Percentiles rank a stretch among this genome's conserved stretches.
phyloP scores from a whole-genome alignment of 768 basidiomycete species.

The Amanita muscaria region DNA sequence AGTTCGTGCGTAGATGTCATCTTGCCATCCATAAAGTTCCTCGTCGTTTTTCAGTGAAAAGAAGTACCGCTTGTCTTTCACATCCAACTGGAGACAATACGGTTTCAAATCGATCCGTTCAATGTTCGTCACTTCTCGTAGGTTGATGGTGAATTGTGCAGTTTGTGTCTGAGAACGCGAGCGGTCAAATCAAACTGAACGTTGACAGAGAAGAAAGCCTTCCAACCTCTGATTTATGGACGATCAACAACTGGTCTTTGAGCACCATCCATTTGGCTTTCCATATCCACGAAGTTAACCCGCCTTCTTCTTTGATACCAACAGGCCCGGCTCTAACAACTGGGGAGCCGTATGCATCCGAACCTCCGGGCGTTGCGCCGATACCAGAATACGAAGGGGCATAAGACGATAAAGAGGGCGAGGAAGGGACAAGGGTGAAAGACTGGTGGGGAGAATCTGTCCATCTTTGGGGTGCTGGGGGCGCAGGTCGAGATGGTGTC shows the following conservation, averaged over 20 bases:
- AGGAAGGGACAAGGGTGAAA: conserved; percentile 41
- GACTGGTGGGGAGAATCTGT: conserved; percentile 33
- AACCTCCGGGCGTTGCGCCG: conserved; percentile 66
- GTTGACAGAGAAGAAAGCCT: background rate
- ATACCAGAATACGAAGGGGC: conserved; percentile 68
- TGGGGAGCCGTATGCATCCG: conserved; percentile 27
- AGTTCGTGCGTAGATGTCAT: conserved; percentile 89
- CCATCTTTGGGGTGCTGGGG: conserved; percentile 53
- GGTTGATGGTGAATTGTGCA: conserved; percentile 50
- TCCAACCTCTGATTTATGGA: conserved; percentile 86
- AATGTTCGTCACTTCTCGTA: conserved; percentile 77
- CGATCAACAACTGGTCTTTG: conserved; percentile 64
- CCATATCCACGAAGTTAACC: conserved; percentile 88
- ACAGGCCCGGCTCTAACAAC: conserved; percentile 66
- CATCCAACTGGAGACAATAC: conserved; percentile 84
- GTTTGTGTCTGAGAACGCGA: conserved; percentile 42
- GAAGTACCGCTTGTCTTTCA: conserved; percentile 74
- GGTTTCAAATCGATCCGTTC: conserved; percentile 92
- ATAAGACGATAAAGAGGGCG: conserved; percentile 53
- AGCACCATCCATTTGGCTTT: conserved; percentile 85
- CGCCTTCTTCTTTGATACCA: conserved; percentile 82
- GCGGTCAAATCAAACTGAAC: conserved; percentile 11
- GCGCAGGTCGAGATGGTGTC: conserved; percentile 73
- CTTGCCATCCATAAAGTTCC: conserved; percentile 97
- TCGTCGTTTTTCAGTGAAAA: conserved; percentile 87